Evolutionary conservation across 176 grass and related monocot genomes (phyloP).

Genomic region (Oryza meyeriana): DNA sequence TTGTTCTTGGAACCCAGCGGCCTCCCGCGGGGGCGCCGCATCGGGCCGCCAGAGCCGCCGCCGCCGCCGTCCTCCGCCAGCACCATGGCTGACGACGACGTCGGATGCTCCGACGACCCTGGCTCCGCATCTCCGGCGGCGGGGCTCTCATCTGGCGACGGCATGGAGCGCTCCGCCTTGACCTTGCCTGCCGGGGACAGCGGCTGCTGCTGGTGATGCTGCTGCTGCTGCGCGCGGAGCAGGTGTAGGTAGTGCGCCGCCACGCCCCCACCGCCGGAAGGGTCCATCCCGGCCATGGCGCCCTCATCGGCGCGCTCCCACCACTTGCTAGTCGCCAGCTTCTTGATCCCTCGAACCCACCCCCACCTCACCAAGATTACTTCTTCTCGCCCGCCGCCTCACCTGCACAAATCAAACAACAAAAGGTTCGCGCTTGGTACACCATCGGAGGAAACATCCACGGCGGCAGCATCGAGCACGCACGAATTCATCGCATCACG

Average conservation of each 20-base stretch:
- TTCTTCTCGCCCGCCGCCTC: neutral
- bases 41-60: slow-evolving; percentile 24
- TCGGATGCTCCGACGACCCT: slow-evolving; percentile 16
- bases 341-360: slow-evolving; percentile 29
- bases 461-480: neutral
- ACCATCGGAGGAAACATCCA: too few species aligned
- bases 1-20: slow-evolving; percentile 88
- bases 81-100: slow-evolving; percentile 37
- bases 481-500: neutral
- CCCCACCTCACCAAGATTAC: neutral
- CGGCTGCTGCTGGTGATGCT: slow-evolving; percentile 4
- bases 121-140: neutral
- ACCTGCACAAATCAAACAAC: slow-evolving; percentile 18
- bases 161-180: slow-evolving; percentile 52
- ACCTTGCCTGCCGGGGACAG: slow-evolving; percentile 23
- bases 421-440: neutral
- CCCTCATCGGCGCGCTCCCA: slow-evolving; percentile 66
- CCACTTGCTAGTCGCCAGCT: slow-evolving; percentile 82
- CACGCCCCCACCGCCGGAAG: slow-evolving; percentile 4
- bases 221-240: slow-evolving; percentile 44
- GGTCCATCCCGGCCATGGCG: slow-evolving; percentile 53
- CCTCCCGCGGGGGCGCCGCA: slow-evolving; percentile 62
- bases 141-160: slow-evolving; percentile 10
- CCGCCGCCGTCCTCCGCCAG: slow-evolving; percentile 1
- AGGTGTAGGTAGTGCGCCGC: slow-evolving; percentile 72